These are phyloP conservation scores for Euphorbia lathyris DNA, from an alignment of 345 rosid species.

Conservation along the genomic window DNA sequence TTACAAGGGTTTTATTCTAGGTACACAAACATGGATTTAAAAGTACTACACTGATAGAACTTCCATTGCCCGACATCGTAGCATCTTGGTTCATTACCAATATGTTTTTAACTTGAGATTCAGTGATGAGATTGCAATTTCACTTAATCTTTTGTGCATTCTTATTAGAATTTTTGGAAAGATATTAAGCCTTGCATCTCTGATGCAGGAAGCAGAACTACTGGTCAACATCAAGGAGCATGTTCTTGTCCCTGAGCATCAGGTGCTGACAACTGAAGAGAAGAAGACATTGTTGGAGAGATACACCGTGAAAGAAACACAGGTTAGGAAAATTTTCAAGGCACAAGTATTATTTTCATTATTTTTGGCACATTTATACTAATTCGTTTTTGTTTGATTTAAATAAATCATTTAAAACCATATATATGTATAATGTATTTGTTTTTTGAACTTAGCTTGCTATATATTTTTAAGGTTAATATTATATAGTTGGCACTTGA, in stretches of 20 bases:
- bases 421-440: too few relatives aligned
- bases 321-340: slow-evolving; percentile 27
- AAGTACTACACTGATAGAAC: too few relatives aligned
- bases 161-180: not conserved
- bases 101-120: too few relatives aligned
- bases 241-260: slow-evolving; percentile 79
- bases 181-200: slow-evolving; percentile 2
- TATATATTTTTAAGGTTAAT: too few relatives aligned
- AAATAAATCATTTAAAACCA: too few relatives aligned
- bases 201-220: too few relatives aligned
- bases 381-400: not conserved
- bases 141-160: not conserved
- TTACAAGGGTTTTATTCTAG: too few relatives aligned
- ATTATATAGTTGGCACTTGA: too few relatives aligned
- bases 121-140: not conserved
- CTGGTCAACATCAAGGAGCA: slow-evolving; percentile 70
- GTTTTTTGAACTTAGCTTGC: too few relatives aligned
- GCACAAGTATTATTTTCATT: not conserved
- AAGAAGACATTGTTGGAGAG: slow-evolving; percentile 73
- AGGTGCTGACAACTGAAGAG: slow-evolving; percentile 62
- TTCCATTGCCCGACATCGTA: not conserved
- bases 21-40: too few relatives aligned
- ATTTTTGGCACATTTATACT: not conserved
- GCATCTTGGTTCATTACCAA: not conserved
- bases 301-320: slow-evolving; percentile 80